These are phyloP conservation scores for Debaryomyces psychrophilus DNA, from an alignment of 1,139 yeast species.

Conservation along the genomic window DNA sequence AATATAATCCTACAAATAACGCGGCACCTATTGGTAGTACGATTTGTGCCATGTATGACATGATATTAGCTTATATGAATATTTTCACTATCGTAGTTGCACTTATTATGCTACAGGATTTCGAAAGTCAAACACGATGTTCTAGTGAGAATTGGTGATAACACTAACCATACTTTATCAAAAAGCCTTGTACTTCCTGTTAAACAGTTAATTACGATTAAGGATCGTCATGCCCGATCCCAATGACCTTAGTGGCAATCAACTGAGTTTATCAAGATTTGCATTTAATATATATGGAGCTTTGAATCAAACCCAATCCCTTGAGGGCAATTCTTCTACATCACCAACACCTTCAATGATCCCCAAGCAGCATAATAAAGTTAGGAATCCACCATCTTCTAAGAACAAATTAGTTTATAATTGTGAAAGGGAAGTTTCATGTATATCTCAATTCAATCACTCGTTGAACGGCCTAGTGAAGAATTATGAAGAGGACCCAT, in stretches of 20 bases:
- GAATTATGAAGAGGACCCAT: slow-evolving; percentile 18
- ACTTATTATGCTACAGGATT: neutral
- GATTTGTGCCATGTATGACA: slow-evolving; percentile 24
- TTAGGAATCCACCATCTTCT: slow-evolving; percentile 13
- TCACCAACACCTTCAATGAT: slow-evolving; percentile 23
- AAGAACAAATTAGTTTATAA: slow-evolving; percentile 24
- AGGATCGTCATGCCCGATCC: slow-evolving; percentile 11
- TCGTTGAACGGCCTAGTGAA: slow-evolving; percentile 13
- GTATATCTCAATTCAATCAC: slow-evolving; percentile 30
- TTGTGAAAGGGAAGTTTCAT: slow-evolving; percentile 34
- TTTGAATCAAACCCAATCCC: slow-evolving; percentile 21
- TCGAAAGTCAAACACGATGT: neutral
- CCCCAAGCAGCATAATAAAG: slow-evolving; percentile 11
- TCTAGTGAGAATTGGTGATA: slow-evolving; percentile 5
- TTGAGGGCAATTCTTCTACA: slow-evolving; percentile 20
- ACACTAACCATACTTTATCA: slow-evolving; percentile 6
- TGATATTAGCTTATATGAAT: neutral
- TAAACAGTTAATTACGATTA: neutral
- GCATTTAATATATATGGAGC: slow-evolving; percentile 41
- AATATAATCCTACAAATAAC: slow-evolving; percentile 59
- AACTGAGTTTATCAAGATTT: slow-evolving; percentile 35
- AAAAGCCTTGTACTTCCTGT: neutral
- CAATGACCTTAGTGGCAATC: slow-evolving; percentile 14
- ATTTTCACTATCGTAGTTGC: neutral
- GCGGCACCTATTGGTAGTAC: slow-evolving; percentile 42